Conservation (phyloP, 257 asterid species). For the Ilex aquifolium region DNA sequence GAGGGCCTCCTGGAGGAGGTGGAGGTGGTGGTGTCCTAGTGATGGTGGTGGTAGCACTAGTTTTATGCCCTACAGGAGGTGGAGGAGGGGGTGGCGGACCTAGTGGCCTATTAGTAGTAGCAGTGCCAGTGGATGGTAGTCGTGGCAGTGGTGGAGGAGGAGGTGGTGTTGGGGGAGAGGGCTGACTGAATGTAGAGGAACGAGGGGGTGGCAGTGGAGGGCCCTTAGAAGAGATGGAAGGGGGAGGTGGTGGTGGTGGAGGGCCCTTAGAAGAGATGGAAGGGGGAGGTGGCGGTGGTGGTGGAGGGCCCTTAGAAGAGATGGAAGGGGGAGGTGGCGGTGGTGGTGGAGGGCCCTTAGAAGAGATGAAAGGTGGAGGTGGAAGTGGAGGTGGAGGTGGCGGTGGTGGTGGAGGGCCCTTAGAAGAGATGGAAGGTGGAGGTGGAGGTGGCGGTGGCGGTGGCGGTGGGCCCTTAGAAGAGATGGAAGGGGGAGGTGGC, state of each 20-base stretch:
- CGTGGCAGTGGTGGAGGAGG: slow-evolving; percentile 22
- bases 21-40: slow-evolving; percentile 28
- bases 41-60: background rate
- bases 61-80: slow-evolving; percentile 23
- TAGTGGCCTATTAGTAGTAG: slow-evolving; percentile 13
- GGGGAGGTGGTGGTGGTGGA: no score
- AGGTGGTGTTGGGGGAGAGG: slow-evolving; percentile 8
- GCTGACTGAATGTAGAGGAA: slow-evolving; percentile 15
- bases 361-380: slow-evolving; percentile 4
- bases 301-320: no score
- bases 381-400: slow-evolving; percentile 20
- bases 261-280: slow-evolving; percentile 10
- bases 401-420: no score
- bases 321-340: no score
- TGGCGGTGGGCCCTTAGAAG: no score
- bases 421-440: no score
- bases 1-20: slow-evolving; percentile 36
- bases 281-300: no score
- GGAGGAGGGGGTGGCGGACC: slow-evolving; percentile 8
- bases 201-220: slow-evolving; percentile 19
- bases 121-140: slow-evolving; percentile 13
- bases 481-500: no score
- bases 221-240: background rate
- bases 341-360: background rate
- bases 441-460: no score